Percentiles rank a stretch among this genome's conserved stretches.
phyloP scores from a whole-genome alignment of 2,329 filamentous ascomycete genomes.

The Sporothrix inflata region DNA sequence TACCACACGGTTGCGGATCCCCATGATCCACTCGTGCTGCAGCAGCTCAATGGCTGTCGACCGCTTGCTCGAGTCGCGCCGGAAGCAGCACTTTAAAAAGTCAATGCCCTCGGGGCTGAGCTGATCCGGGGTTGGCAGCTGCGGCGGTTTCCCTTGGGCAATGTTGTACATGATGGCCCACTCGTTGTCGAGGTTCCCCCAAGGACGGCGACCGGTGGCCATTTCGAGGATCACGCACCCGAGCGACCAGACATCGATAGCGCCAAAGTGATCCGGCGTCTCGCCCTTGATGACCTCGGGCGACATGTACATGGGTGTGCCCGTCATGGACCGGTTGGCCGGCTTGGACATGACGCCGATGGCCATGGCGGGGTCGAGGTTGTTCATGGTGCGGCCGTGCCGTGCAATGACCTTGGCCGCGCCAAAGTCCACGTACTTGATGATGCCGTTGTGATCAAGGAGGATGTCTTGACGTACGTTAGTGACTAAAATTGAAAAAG shows the following conservation, averaged over 20 bases:
- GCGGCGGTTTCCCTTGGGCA: constrained; percentile 90
- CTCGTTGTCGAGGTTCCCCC: constrained; percentile 96
- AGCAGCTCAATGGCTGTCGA: constrained; percentile 85
- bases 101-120: constrained; percentile 83
- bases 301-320: constrained; percentile 99
- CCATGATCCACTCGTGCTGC: constrained; percentile 88
- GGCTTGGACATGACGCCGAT: constrained; percentile 53
- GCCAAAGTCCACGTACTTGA: constrained; percentile 99
- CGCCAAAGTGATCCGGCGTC: constrained; percentile 75
- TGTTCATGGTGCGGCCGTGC: constrained; percentile 77
- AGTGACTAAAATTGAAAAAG: constrained; percentile 23
- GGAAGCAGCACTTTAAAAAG: constrained; percentile 85
- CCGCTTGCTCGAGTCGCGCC: constrained; percentile 76
- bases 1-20: constrained; percentile 66
- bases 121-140: constrained; percentile 80
- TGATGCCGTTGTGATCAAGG: constrained; percentile 94
- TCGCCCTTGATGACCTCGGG: constrained; percentile 96
- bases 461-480: constrained; percentile 72
- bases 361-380: constrained; percentile 52
- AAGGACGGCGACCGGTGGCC: constrained; percentile 91
- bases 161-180: constrained; percentile 99
- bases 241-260: constrained; percentile 94
- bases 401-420: constrained; percentile 96
- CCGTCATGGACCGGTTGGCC: constrained; percentile 85
- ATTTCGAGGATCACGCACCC: constrained; percentile 97